Base-by-base conservation (phyloP, 306 rosid genomes). In the Astragalus glycyphyllos region DNA sequence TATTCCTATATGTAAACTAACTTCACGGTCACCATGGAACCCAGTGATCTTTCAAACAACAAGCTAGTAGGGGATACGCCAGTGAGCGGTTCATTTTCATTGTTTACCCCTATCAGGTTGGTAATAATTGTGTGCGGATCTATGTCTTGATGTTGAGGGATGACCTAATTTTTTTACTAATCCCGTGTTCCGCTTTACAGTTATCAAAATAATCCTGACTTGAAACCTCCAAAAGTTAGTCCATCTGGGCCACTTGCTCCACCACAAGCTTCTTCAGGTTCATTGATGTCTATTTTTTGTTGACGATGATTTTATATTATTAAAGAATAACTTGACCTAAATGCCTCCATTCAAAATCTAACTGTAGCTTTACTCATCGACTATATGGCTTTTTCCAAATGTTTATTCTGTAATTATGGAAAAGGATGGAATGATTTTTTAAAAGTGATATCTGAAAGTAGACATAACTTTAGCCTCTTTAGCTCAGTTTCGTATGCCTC, bases 71-170 rank as follows among this genome's bases (percentile, higher is more conserved):
- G 99, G 77, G 71, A 58, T 0, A 44, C 78, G 65, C 99, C 97
- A 3, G 73, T 81, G 72, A 83, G 82, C 59, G 99, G 99, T 76
- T 91, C 99, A 46, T 95, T 95, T 86, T 79, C 88, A 37, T 65
- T 82, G 40, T 91, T 95, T 85, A 91, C 97, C 72, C 96, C 96
- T 34, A 86, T 86, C 92, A 95, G 97, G 99, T 95, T 66, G 53
- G 80, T 55, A 47, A 56, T 55, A 23, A 40, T 23, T 59, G 13
- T 46, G 40, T 38, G 53, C 49, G 23, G 57, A 40, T 63, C 53
- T 75, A 9, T 41, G 51, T 48, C 67, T 61, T 41, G 67, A 47
- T 56, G 55, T 68, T 76, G 46, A 68, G 65, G 54, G 62, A 56
- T 34, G 49, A 31, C 58, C 35, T 59, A 32, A 65, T 41, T 37